phyloP scores from a whole-genome alignment of 2,329 filamentous ascomycete species.

The Neofusicoccum cordaticola region DNA sequence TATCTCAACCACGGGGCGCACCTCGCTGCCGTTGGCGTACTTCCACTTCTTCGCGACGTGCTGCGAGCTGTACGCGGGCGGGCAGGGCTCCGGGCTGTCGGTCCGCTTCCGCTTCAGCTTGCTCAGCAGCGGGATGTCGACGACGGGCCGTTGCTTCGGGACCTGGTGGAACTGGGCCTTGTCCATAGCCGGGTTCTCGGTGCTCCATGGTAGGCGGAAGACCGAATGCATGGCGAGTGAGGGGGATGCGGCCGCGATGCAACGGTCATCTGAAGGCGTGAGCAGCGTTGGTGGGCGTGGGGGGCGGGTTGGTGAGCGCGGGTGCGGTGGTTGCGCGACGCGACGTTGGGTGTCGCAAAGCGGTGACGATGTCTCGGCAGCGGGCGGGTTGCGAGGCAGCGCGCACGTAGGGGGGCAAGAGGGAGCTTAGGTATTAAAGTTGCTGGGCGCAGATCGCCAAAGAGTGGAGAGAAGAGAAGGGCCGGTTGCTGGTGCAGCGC shows the following conservation, averaged over 20 bases:
- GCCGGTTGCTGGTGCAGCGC: slow-evolving; percentile 14
- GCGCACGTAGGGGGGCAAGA: slow-evolving; percentile 3
- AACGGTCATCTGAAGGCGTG: slow-evolving; percentile 39
- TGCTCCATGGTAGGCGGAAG: slow-evolving; percentile 51
- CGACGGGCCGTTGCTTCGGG: slow-evolving; percentile 42
- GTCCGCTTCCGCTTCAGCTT: slow-evolving; percentile 60
- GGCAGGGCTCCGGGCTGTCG: slow-evolving; percentile 44
- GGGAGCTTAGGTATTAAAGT: slow-evolving; percentile 18
- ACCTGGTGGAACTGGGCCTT: slow-evolving; percentile 40
- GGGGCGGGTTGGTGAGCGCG: slow-evolving; percentile 16
- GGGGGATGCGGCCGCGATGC: slow-evolving; percentile 35
- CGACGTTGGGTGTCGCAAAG: slow-evolving; percentile 14
- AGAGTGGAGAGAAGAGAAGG: slow-evolving; percentile 17
- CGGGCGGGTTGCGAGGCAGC: slow-evolving; percentile 13
- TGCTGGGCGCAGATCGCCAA: slow-evolving; percentile 16
- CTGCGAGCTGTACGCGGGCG: slow-evolving; percentile 23
- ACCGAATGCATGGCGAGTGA: slow-evolving; percentile 48
- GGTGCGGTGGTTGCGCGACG: slow-evolving; percentile 16
- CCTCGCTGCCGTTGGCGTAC: slow-evolving; percentile 20
- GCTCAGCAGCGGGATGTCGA: slow-evolving; percentile 47
- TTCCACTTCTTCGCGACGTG: slow-evolving; percentile 32
- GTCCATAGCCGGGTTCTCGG: slow-evolving; percentile 42
- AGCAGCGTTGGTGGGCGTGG: slow-evolving; percentile 29
- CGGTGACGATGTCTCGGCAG: slow-evolving; percentile 17
- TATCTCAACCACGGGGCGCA: slow-evolving; percentile 34